Evolutionary conservation across 2,329 filamentous ascomycete species (phyloP).

Genomic region (Penicillium concentricum): DNA sequence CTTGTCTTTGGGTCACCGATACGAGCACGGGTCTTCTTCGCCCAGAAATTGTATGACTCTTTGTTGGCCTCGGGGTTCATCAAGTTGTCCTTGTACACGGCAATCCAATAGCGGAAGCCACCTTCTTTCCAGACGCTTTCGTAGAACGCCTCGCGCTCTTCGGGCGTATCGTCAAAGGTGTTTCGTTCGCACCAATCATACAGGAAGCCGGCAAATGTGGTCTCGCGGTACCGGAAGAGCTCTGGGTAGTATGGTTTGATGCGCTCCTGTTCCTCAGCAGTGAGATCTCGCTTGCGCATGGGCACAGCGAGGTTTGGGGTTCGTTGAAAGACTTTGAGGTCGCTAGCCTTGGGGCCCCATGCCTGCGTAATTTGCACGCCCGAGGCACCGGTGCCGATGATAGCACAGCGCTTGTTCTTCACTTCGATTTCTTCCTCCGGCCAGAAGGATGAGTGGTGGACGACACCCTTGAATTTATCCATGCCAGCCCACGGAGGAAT

Average conservation of each 20-base stretch:
- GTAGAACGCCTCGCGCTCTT: slow-evolving; percentile 53
- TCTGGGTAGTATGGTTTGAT: slow-evolving; percentile 48
- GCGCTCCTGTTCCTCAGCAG: slow-evolving; percentile 51
- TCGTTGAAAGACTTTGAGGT: slow-evolving; percentile 62
- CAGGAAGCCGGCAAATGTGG: slow-evolving; percentile 58
- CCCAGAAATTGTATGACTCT: slow-evolving; percentile 58
- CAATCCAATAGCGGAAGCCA: slow-evolving; percentile 58
- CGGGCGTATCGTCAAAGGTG: slow-evolving; percentile 55
- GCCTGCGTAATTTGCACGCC: slow-evolving; percentile 60
- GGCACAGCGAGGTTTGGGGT: slow-evolving; percentile 66
- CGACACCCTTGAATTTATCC: slow-evolving; percentile 49
- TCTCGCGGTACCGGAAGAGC: slow-evolving; percentile 55
- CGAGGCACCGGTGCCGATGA: slow-evolving; percentile 59
- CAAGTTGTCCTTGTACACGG: slow-evolving; percentile 55
- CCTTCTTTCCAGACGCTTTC: slow-evolving; percentile 52
- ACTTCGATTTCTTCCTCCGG: slow-evolving; percentile 49
- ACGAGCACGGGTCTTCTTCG: slow-evolving; percentile 50
- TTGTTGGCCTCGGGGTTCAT: slow-evolving; percentile 50
- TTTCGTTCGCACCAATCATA: slow-evolving; percentile 57
- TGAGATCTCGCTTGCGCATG: slow-evolving; percentile 55
- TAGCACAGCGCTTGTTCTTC: slow-evolving; percentile 48
- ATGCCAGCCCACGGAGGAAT: slow-evolving; percentile 42
- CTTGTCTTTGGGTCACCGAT: slow-evolving; percentile 51
- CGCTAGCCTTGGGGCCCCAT: slow-evolving; percentile 53
- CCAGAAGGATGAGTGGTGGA: slow-evolving; percentile 60